phyloP scores from a whole-genome alignment of 2,329 filamentous ascomycete genomes.

The Sporothrix globosa region DNA sequence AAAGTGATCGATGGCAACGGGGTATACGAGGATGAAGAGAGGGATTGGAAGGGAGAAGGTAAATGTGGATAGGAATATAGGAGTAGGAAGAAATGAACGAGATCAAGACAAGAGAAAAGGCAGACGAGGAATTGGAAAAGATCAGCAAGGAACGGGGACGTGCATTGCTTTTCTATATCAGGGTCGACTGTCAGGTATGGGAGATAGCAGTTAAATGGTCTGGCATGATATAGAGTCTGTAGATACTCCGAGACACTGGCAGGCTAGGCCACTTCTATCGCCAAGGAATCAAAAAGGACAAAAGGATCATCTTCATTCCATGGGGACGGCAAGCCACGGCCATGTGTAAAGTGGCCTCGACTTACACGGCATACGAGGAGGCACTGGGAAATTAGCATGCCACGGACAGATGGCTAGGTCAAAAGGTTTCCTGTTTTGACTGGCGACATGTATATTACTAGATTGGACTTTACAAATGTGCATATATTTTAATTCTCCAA shows the following conservation, averaged over 20 bases:
- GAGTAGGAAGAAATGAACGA: background rate
- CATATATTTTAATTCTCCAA: no score
- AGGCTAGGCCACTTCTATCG: background rate
- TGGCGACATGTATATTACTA: no score
- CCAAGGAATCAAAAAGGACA: background rate
- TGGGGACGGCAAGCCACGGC: background rate
- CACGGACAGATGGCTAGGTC: no score
- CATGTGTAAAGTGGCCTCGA: background rate
- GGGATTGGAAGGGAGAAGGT: background rate
- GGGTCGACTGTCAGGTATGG: background rate
- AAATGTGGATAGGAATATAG: no score
- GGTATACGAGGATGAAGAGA: background rate
- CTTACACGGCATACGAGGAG: background rate
- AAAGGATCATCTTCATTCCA: background rate
- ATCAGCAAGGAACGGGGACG: background rate
- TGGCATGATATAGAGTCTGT: background rate
- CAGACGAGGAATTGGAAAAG: background rate
- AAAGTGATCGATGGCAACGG: no score
- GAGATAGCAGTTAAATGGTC: no score
- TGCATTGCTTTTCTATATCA: slow-evolving; percentile 13
- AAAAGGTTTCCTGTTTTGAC: no score
- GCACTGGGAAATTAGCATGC: background rate
- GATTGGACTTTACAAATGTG: no score
- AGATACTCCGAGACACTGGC: background rate
- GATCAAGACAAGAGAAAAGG: background rate